A percentile compares a stretch with the other conserved stretches of the same genome.
phyloP scores from a whole-genome alignment of 768 basidiomycete genomes.

The Clathrus columnatus region DNA sequence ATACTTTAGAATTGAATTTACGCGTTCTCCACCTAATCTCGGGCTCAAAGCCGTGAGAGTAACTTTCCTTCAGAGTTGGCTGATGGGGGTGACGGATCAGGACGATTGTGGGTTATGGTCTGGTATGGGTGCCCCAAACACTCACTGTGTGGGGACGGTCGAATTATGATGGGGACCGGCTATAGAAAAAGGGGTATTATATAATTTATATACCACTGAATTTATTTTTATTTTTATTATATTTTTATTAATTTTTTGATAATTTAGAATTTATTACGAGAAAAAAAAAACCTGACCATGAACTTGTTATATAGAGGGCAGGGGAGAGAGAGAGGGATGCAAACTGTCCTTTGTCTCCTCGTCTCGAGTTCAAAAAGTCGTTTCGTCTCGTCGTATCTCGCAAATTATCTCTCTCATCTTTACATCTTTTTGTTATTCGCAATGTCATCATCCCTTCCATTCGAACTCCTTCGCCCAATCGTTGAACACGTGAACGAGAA shows the following conservation, averaged over 20 bases:
- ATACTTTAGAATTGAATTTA: neutral
- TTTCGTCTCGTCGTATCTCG: neutral
- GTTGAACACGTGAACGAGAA: conserved; percentile 7
- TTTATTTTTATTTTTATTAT: neutral
- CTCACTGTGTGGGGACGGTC: too few relatives aligned
- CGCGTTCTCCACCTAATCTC: neutral
- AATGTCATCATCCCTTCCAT: conserved; percentile 6
- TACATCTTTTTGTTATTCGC: neutral
- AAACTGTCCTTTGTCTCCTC: neutral
- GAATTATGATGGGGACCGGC: too few relatives aligned
- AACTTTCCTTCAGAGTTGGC: neutral
- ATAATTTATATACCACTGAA: neutral
- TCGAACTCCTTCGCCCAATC: conserved; percentile 11
- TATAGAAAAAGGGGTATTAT: neutral
- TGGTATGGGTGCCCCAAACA: neutral
- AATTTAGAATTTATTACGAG: too few relatives aligned
- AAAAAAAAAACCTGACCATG: too few relatives aligned
- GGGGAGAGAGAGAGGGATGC: too few relatives aligned
- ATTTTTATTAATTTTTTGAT: neutral
- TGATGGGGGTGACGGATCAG: neutral
- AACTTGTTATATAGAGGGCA: too few relatives aligned
- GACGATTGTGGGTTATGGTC: neutral
- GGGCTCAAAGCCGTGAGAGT: neutral
- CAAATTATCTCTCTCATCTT: neutral
- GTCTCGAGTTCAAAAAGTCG: neutral